These are phyloP conservation scores for Botrytis elliptica DNA, from an alignment of 2,329 filamentous ascomycete species.

Conservation along the genomic window DNA sequence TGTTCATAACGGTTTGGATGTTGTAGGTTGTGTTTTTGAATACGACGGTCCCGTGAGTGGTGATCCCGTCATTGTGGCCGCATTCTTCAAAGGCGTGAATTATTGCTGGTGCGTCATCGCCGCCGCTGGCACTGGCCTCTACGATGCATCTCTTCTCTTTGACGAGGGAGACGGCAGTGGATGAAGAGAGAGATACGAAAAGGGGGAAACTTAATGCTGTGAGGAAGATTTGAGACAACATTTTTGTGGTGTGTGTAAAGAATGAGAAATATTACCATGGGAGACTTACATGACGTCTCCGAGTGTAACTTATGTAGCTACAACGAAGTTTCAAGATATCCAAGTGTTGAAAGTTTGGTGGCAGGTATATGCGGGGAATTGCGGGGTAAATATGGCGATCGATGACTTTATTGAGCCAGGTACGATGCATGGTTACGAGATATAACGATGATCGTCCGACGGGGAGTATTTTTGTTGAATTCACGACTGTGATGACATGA, in stretches of 20 bases:
- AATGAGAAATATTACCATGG: background rate
- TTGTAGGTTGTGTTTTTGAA: conserved; percentile 47
- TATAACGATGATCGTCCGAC: background rate
- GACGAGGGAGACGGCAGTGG: background rate
- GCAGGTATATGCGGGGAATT: background rate
- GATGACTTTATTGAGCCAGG: background rate
- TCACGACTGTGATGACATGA: background rate
- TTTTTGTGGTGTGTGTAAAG: background rate
- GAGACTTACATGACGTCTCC: background rate
- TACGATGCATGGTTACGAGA: background rate
- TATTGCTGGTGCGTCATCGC: conserved; percentile 41
- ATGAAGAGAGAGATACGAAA: background rate
- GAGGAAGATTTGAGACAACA: conserved; percentile 11
- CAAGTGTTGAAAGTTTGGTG: background rate
- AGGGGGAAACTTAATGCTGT: background rate
- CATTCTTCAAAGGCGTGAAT: conserved; percentile 44
- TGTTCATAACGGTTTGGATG: conserved; percentile 47
- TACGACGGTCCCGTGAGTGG: conserved; percentile 39
- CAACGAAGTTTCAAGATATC: background rate
- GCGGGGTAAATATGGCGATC: conserved; percentile 6
- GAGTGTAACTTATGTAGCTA: background rate
- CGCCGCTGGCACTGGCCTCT: conserved; percentile 32
- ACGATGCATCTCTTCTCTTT: conserved; percentile 24
- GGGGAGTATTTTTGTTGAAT: background rate
- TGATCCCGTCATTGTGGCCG: conserved; percentile 35